Percentiles rank a stretch among this genome's conserved stretches.
Conservation (phyloP, 495 filamentous ascomycete genomes). For the Ramalina peruviana region DNA sequence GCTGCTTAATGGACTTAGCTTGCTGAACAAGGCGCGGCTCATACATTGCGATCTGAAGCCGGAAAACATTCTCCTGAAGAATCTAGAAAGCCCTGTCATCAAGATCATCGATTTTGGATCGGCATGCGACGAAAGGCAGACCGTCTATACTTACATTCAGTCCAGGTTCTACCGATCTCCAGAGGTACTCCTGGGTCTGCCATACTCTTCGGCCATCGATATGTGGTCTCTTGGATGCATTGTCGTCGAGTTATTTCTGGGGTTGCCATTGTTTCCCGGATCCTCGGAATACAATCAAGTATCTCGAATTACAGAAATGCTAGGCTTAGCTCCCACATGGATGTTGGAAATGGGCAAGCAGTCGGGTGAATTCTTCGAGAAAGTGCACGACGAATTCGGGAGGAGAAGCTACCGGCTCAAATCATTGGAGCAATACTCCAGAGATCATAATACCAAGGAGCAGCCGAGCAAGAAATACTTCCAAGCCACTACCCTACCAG, state of each 20-base stretch:
- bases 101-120: conserved; percentile 99
- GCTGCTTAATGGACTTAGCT: conserved; percentile 76
- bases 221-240: conserved; percentile 99
- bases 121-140: conserved; percentile 95
- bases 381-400: conserved; percentile 81
- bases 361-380: conserved; percentile 94
- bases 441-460: conserved; percentile 91
- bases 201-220: conserved; percentile 98
- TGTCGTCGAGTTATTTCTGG: conserved; percentile 94
- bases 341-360: conserved; percentile 99
- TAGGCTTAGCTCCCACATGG: conserved; percentile 91
- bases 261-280: conserved; percentile 87
- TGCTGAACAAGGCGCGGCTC: conserved; percentile 89
- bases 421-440: conserved; percentile 91
- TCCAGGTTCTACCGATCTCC: conserved; percentile 97
- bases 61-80: conserved; percentile 96
- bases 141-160: conserved; percentile 99
- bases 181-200: conserved; percentile 84
- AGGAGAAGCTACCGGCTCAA: conserved; percentile 84
- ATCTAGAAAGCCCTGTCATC: conserved; percentile 98
- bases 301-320: conserved; percentile 94
- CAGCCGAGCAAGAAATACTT: conserved; percentile 99
- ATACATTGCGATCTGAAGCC: conserved; percentile 99
- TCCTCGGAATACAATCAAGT: conserved; percentile 99
- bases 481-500: conserved; percentile 78